Evolutionary conservation across 345 rosid species (phyloP).

Genomic region (Stellera chamaejasme): DNA sequence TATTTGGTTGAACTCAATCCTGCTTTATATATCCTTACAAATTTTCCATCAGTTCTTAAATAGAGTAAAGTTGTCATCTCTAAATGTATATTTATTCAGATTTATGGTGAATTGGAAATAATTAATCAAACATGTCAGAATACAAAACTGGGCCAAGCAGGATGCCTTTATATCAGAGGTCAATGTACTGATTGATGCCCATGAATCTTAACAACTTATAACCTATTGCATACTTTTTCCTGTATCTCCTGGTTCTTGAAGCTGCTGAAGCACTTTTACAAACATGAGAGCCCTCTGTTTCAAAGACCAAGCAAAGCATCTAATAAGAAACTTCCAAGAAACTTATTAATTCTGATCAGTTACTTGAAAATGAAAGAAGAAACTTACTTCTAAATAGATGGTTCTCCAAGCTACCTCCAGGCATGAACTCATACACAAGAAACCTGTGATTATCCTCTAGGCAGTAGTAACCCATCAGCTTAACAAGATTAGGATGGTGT

Average conservation of each 20-base stretch:
- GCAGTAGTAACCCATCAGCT: conserved; percentile 64
- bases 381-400: conserved; percentile 69
- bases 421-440: conserved; percentile 83
- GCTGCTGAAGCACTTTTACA: conserved; percentile 39
- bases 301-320: not conserved
- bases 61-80: too few species aligned
- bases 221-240: conserved; percentile 17
- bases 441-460: conserved; percentile 78
- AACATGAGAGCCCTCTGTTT: conserved; percentile 52
- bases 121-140: too few species aligned
- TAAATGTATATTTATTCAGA: too few species aligned
- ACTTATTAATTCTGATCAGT: not conserved
- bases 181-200: too few species aligned
- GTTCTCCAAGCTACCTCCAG: conserved; percentile 82
- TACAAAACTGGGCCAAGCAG: not conserved
- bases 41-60: too few species aligned
- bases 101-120: too few species aligned
- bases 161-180: too few species aligned
- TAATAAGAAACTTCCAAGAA: too few species aligned
- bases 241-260: conserved; percentile 37
- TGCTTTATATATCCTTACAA: too few species aligned
- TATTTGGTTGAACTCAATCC: too few species aligned
- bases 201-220: not conserved
- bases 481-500: conserved; percentile 67
- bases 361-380: not conserved